These are phyloP conservation scores for Ganoderma lucidum DNA, from an alignment of 1,284 basidiomycete species.

Conservation along the genomic window DNA sequence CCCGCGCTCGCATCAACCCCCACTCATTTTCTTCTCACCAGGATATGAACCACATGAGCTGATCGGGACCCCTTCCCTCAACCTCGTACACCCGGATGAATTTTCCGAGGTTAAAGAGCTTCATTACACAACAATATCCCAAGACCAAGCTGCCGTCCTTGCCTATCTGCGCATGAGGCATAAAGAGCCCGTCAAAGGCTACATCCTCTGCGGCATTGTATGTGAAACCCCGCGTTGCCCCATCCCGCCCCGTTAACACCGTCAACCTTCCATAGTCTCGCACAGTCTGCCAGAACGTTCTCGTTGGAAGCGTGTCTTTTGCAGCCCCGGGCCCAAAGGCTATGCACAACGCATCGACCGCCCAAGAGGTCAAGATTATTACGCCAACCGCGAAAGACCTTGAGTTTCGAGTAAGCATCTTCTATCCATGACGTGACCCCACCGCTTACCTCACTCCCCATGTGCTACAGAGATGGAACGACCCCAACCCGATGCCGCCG, in stretches of 20 bases:
- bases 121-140: conserved; percentile 76
- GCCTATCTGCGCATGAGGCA: conserved; percentile 78
- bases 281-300: conserved; percentile 76
- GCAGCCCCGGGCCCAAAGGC: conserved; percentile 74
- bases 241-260: conserved; percentile 16
- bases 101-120: conserved; percentile 65
- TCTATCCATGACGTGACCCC: not conserved
- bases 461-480: conserved; percentile 67
- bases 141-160: conserved; percentile 79
- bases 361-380: conserved; percentile 77
- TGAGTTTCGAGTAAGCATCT: conserved; percentile 65
- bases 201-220: conserved; percentile 75
- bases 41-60: conserved; percentile 77
- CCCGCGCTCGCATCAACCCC: not conserved
- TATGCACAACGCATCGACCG: conserved; percentile 79
- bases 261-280: conserved; percentile 44
- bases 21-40: conserved; percentile 38
- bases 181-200: conserved; percentile 76
- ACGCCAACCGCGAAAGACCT: conserved; percentile 71
- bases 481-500: conserved; percentile 66
- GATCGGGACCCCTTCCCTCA: conserved; percentile 67
- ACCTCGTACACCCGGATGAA: conserved; percentile 81
- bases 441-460: not conserved
- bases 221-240: conserved; percentile 41
- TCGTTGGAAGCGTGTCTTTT: conserved; percentile 79